These are phyloP conservation scores for Solanum ossicruentum DNA, from an alignment of 257 asterid genomes.

Conservation along the genomic window DNA sequence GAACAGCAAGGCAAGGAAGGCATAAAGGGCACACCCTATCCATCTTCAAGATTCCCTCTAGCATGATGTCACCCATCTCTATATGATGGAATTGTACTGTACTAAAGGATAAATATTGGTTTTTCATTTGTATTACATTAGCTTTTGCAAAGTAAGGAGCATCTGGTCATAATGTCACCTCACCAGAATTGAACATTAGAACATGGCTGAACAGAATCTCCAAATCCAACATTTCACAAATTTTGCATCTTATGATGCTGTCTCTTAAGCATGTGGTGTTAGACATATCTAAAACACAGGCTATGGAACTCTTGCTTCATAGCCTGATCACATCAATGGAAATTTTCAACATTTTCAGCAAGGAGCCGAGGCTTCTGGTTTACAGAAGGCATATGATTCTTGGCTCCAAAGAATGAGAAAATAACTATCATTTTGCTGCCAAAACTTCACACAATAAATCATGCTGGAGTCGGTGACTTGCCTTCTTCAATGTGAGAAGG, in stretches of 20 bases:
- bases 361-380: background rate
- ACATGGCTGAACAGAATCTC: background rate
- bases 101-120: background rate
- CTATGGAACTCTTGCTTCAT: background rate
- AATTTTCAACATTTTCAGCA: background rate
- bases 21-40: background rate
- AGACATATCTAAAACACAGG: background rate
- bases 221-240: background rate
- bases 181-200: background rate
- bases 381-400: background rate
- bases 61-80: background rate
- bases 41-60: background rate
- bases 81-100: background rate
- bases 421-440: background rate
- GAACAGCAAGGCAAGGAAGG: background rate
- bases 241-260: background rate
- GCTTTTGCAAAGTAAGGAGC: background rate
- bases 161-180: background rate
- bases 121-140: background rate
- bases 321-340: background rate
- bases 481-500: conserved; percentile 11
- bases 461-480: conserved; percentile 6
- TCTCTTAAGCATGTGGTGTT: background rate
- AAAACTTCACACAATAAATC: background rate
- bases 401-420: conserved; percentile 11